Percentiles rank a stretch among this genome's conserved stretches.
These are phyloP conservation scores for Metschnikowia similis DNA, from an alignment of 805 yeast genomes.

Conservation along the genomic window DNA sequence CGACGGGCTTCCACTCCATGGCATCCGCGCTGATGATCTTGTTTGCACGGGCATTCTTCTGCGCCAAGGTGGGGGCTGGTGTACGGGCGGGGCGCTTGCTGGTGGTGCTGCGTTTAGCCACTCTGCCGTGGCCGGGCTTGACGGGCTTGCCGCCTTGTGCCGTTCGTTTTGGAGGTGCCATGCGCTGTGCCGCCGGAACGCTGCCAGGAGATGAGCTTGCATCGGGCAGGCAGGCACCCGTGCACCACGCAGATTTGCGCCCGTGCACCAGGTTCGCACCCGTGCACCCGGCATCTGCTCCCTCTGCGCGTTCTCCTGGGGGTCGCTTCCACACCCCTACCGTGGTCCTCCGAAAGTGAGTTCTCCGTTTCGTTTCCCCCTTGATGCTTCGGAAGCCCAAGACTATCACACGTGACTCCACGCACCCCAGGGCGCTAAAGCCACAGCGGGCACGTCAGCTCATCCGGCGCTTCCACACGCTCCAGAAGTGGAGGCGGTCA, in stretches of 20 bases:
- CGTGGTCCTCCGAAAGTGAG: neutral
- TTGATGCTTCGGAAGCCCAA: slow-evolving; percentile 25
- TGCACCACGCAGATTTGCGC: neutral
- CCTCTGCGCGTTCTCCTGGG: too few relatives aligned
- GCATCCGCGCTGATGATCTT: slow-evolving; percentile 47
- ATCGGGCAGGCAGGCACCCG: neutral
- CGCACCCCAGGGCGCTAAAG: slow-evolving; percentile 48
- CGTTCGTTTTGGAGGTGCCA: neutral
- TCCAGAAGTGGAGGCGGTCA: slow-evolving; percentile 52
- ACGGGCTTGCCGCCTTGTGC: neutral
- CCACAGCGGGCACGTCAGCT: slow-evolving; percentile 70
- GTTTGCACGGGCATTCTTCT: slow-evolving; percentile 27
- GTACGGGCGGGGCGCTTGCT: slow-evolving; percentile 10
- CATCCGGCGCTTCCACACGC: slow-evolving; percentile 71
- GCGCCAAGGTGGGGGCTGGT: slow-evolving; percentile 24
- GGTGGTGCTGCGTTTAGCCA: neutral
- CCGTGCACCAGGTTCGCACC: neutral
- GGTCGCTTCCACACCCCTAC: too few relatives aligned
- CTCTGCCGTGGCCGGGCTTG: neutral
- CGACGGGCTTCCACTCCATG: slow-evolving; percentile 76
- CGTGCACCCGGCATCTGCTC: too few relatives aligned
- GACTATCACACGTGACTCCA: slow-evolving; percentile 28
- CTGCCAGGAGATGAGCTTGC: neutral
- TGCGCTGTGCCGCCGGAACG: neutral
- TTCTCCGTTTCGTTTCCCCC: neutral